Base-by-base conservation (phyloP, 352 stramenopile genomes). In the Aphanomyces stellatus region DNA sequence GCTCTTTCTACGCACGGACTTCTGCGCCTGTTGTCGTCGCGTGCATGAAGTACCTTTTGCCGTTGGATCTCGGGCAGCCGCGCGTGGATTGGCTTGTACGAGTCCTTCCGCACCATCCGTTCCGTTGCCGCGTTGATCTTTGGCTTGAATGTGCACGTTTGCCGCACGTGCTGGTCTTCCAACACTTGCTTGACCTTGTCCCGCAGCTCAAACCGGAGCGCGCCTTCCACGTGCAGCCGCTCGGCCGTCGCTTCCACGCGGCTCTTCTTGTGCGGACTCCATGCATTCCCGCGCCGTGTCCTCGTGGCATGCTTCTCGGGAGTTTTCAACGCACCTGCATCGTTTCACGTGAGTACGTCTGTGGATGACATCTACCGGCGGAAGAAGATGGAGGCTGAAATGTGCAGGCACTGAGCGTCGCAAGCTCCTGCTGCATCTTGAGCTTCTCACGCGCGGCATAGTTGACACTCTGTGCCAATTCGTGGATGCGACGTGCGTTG, bases 1-100 rank as follows among this genome's bases (percentile, higher is more conserved):
- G 19, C 33, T 64, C 59, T 24, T 66, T 70, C 53, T 57, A n/a
- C 25, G 6, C 17, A 22, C 13, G 25, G n/a, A n/a, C n/a, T n/a
- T n/a, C n/a, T n/a, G n/a, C n/a, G n/a, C 17, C 42, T 40, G 27
- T 42, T 35, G 19, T 27, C 19, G 24, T 42, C 15, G 37, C 51
- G 28, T 59, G 51, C n/a, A 34, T 34, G 17, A 31, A 28, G n/a
- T 71, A 92, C 81, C 77, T 88, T 90, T 35, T 76, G 75, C 10
- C 81, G 79, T 43, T 90, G 82, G 25, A 91, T 69, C 30, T 89
- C 80, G 0, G 65, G 71, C 7, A 91, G 53, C 1, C 84, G 78
- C 34, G 87, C 63, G 11, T 91, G 80, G 59, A 93, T 84, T 8
- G 85, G 85, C 41, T 86, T 89, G 63, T 91, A 84, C 41, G 79